Percentiles rank a stretch among this genome's conserved stretches.
Conservation (phyloP, 2,329 filamentous ascomycete genomes). For the Thyridium curvatum region DNA sequence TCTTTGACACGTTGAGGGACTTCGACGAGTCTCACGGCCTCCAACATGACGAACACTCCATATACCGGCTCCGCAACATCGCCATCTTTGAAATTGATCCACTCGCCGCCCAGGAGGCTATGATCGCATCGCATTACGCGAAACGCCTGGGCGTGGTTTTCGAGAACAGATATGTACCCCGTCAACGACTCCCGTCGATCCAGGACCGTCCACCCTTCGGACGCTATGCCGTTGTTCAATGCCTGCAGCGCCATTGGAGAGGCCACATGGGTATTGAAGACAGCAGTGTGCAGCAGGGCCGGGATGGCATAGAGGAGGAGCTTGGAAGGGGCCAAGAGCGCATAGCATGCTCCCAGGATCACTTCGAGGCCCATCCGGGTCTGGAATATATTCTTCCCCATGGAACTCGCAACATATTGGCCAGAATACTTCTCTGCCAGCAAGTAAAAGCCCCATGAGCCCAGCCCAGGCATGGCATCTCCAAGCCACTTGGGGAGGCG, state of each 20-base stretch:
- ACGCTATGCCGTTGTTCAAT: conserved; percentile 60
- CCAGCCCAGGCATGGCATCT: conserved; percentile 59
- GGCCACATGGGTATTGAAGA: conserved; percentile 69
- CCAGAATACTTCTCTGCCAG: conserved; percentile 34
- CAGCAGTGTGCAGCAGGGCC: conserved; percentile 63
- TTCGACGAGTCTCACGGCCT: conserved; percentile 79
- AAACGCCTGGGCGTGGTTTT: conserved; percentile 65
- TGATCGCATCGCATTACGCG: conserved; percentile 89
- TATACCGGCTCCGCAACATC: conserved; percentile 80
- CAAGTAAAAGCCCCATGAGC: conserved; percentile 60
- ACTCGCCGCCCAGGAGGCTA: conserved; percentile 88
- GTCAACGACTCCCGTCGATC: conserved; percentile 82
- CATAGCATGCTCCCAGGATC: conserved; percentile 57
- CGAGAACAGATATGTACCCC: conserved; percentile 86
- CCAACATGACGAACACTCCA: conserved; percentile 91
- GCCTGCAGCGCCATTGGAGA: conserved; percentile 51
- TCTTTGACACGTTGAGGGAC: conserved; percentile 47
- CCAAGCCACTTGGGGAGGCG: conserved; percentile 48
- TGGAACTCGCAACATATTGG: conserved; percentile 35
- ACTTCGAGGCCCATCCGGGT: conserved; percentile 70
- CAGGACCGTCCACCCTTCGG: conserved; percentile 66
- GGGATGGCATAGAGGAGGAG: conserved; percentile 62
- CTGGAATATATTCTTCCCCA: conserved; percentile 58
- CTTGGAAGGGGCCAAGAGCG: conserved; percentile 61
- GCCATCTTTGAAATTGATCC: conserved; percentile 54